These are phyloP conservation scores for Dissoconium aciculare DNA, from an alignment of 2,329 filamentous ascomycete species.

Conservation along the genomic window DNA sequence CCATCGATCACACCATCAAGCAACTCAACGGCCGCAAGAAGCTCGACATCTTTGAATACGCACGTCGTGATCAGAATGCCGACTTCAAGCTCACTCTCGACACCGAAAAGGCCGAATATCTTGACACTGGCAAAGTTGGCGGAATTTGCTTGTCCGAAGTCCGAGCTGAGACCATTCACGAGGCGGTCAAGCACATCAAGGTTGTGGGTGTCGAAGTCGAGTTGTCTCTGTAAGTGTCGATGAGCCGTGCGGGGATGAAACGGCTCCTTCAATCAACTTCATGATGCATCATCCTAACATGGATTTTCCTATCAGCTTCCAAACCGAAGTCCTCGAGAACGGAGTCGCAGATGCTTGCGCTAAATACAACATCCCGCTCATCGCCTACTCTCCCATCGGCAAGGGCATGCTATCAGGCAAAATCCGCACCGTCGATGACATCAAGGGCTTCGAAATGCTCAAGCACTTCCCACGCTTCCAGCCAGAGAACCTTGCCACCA, in stretches of 20 bases:
- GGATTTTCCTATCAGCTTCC: no score
- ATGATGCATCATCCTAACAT: no score
- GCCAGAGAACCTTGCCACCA: constrained; percentile 46
- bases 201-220: constrained; percentile 47
- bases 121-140: constrained; percentile 27
- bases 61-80: constrained; percentile 29
- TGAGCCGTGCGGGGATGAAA: no score
- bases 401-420: constrained; percentile 43
- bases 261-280: no score
- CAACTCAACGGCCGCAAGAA: constrained; percentile 34
- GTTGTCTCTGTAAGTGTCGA: constrained; percentile 25
- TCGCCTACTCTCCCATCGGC: constrained; percentile 60
- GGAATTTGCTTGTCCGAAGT: constrained; percentile 34
- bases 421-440: constrained; percentile 38
- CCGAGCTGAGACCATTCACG: constrained; percentile 31
- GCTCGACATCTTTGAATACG: constrained; percentile 35
- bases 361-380: constrained; percentile 51
- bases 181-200: constrained; percentile 38
- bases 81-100: constrained; percentile 33
- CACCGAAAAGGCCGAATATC: constrained; percentile 27
- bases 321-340: constrained; percentile 42
- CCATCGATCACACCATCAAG: constrained; percentile 33
- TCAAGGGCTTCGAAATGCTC: constrained; percentile 38
- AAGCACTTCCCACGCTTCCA: constrained; percentile 43
- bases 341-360: constrained; percentile 42